Conservation (phyloP, 176 grass and related monocot species). For the Oryza brachyantha region DNA sequence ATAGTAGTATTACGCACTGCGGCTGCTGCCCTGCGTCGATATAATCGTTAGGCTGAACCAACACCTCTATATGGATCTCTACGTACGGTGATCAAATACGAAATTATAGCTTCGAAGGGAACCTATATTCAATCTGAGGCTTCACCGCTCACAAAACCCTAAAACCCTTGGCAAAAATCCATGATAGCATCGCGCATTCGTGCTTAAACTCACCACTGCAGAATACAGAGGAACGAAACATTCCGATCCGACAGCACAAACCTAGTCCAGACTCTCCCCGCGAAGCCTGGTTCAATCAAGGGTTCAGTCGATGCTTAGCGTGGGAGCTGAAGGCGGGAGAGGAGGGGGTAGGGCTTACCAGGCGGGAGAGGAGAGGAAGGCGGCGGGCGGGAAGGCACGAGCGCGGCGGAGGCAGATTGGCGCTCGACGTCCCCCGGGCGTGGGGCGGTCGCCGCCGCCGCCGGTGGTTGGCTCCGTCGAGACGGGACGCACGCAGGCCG, state of each 20-base stretch:
- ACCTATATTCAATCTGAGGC: not conserved
- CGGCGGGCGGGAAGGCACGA: not conserved
- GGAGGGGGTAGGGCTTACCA: constrained; percentile 6
- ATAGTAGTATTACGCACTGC: not conserved
- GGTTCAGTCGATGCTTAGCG: too few species aligned
- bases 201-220: not conserved
- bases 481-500: too few species aligned
- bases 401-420: not conserved
- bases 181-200: not conserved
- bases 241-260: not conserved
- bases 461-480: not conserved
- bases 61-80: too few species aligned
- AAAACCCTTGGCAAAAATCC: not conserved
- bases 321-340: not conserved
- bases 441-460: constrained; percentile 4
- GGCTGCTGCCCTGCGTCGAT: too few species aligned
- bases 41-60: not conserved
- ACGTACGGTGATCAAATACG: not conserved
- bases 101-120: not conserved
- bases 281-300: not conserved
- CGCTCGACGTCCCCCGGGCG: not conserved
- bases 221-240: not conserved
- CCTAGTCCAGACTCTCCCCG: not conserved
- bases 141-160: not conserved
- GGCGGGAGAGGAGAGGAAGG: too few species aligned